Percentiles rank a stretch among this genome's conserved stretches.
These are phyloP conservation scores for Suillus subaureus DNA, from an alignment of 768 basidiomycete species.

Conservation along the genomic window DNA sequence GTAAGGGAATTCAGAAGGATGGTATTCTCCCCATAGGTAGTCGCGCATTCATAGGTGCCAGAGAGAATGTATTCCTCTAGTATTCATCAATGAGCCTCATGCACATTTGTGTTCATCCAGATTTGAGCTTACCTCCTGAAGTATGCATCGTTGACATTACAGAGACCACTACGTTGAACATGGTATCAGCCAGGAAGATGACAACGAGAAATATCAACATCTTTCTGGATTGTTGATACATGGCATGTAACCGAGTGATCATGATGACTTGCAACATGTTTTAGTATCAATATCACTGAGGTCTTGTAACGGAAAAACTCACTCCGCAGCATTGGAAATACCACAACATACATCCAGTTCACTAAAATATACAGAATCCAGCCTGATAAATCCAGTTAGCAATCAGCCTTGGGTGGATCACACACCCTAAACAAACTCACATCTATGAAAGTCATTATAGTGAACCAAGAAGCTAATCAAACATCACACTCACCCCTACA, in stretches of 20 bases:
- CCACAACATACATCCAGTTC: neutral
- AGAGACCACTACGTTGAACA: neutral
- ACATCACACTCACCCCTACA: neutral
- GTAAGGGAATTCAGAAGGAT: neutral
- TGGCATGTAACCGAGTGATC: neutral
- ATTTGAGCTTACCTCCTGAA: neutral
- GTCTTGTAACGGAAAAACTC: neutral
- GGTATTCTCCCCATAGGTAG: neutral
- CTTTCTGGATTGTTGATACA: neutral
- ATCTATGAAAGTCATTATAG: neutral
- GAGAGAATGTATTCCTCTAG: neutral
- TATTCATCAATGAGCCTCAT: neutral
- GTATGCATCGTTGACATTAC: neutral
- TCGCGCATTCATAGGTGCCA: neutral
- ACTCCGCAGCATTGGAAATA: neutral
- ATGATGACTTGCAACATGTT: neutral
- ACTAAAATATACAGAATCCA: neutral
- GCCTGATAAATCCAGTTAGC: neutral
- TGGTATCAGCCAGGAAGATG: neutral
- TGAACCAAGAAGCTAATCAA: neutral
- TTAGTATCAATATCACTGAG: neutral
- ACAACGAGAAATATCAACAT: neutral
- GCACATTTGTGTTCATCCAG: neutral
- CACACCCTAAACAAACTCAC: neutral
- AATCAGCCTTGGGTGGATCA: neutral